Evolutionary conservation across 2,329 filamentous ascomycete species (phyloP).

Genomic region (Mariannaea sp.): DNA sequence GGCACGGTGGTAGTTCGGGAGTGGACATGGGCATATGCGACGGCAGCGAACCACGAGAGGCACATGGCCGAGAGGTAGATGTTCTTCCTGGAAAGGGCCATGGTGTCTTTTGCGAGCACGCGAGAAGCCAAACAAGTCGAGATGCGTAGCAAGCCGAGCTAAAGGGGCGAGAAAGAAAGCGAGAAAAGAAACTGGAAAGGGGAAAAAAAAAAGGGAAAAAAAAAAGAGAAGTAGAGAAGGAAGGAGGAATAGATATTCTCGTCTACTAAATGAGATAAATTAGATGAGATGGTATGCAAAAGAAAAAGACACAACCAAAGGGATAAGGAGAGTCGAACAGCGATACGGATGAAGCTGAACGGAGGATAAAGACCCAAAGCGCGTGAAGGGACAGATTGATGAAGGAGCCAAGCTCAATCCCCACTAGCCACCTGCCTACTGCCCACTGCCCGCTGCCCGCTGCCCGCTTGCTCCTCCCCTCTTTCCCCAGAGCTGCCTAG

Average conservation of each 20-base stretch:
- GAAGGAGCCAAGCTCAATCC: too few species aligned
- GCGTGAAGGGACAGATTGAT: constrained; percentile 8
- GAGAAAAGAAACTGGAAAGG: too few species aligned
- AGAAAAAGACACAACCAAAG: too few species aligned
- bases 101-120: constrained; percentile 17
- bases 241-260: neutral
- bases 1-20: constrained; percentile 9
- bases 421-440: too few species aligned
- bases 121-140: neutral
- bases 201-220: neutral
- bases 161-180: neutral
- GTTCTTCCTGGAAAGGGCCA: constrained; percentile 33
- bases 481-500: too few species aligned
- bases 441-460: too few species aligned
- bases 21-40: constrained; percentile 34
- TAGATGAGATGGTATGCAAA: too few species aligned
- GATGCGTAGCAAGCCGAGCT: too few species aligned
- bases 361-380: constrained; percentile 2
- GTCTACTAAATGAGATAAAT: neutral
- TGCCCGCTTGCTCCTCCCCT: too few species aligned
- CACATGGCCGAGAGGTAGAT: constrained; percentile 34
- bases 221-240: neutral
- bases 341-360: neutral
- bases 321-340: neutral
- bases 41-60: constrained; percentile 37